Conservation (phyloP, 2,329 filamentous ascomycete species). For the Sclerotinia nivalis region DNA sequence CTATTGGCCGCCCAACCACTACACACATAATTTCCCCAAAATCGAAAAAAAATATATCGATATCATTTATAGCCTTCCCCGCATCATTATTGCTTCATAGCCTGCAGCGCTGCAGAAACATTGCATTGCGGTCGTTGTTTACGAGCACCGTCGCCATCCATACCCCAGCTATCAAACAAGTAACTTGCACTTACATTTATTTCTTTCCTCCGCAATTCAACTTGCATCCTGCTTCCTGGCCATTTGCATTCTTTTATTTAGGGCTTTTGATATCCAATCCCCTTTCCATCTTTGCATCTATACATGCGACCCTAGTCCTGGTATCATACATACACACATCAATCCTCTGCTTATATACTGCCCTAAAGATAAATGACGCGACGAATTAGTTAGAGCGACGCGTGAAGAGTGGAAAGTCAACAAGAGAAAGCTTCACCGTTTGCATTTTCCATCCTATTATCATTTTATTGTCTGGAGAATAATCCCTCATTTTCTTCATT, state of each 20-base stretch:
- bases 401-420: too few relatives aligned
- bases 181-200: neutral
- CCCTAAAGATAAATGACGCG: too few relatives aligned
- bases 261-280: neutral
- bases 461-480: too few relatives aligned
- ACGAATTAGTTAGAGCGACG: too few relatives aligned
- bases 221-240: neutral
- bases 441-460: too few relatives aligned
- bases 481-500: too few relatives aligned
- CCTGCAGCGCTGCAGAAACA: neutral
- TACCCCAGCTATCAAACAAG: too few relatives aligned
- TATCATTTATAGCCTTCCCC: conserved; percentile 1
- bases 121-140: too few relatives aligned
- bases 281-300: neutral
- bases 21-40: neutral
- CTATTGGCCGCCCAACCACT: neutral
- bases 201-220: neutral
- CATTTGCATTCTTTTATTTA: neutral
- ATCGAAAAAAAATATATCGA: neutral
- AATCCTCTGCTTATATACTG: too few relatives aligned
- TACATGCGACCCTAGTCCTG: neutral
- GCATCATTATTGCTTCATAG: neutral
- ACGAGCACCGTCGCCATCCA: too few relatives aligned
- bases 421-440: too few relatives aligned
- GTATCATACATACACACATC: neutral